Conservation (phyloP, 345 rosid genomes). For the Hibiscus syriacus region DNA sequence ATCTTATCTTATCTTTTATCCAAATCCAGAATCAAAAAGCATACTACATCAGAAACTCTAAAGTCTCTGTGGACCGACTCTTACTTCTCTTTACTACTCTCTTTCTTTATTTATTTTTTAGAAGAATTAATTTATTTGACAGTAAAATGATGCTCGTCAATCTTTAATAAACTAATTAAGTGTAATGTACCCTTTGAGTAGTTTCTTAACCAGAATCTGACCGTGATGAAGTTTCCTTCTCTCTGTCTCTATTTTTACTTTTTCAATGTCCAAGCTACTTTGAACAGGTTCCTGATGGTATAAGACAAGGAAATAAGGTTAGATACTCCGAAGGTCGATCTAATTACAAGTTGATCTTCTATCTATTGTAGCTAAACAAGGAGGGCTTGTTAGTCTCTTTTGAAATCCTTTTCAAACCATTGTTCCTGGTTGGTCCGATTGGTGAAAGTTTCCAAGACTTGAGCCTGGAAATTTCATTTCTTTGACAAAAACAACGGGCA, state of each 20-base stretch:
- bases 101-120: too few relatives aligned
- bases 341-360: not conserved
- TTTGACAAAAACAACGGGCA: not conserved
- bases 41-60: too few relatives aligned
- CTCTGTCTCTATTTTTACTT: not conserved
- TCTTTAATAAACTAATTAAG: too few relatives aligned
- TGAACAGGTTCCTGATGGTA: not conserved
- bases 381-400: not conserved
- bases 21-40: too few relatives aligned
- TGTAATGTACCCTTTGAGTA: not conserved
- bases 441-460: not conserved
- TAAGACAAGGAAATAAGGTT: slow-evolving; percentile 1
- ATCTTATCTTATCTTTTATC: too few relatives aligned
- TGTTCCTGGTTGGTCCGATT: not conserved
- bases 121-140: too few relatives aligned
- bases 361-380: not conserved
- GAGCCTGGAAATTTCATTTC: not conserved
- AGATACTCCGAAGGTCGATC: not conserved
- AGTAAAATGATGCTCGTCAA: too few relatives aligned
- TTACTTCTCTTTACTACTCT: too few relatives aligned
- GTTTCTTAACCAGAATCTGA: not conserved
- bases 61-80: too few relatives aligned
- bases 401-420: not conserved
- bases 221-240: slow-evolving; percentile 5
- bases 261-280: not conserved